Evolutionary conservation across 106 monocot species (phyloP), one percentile per base, ranked within the genome.

Genomic region (Hemerocallis citrina): DNA sequence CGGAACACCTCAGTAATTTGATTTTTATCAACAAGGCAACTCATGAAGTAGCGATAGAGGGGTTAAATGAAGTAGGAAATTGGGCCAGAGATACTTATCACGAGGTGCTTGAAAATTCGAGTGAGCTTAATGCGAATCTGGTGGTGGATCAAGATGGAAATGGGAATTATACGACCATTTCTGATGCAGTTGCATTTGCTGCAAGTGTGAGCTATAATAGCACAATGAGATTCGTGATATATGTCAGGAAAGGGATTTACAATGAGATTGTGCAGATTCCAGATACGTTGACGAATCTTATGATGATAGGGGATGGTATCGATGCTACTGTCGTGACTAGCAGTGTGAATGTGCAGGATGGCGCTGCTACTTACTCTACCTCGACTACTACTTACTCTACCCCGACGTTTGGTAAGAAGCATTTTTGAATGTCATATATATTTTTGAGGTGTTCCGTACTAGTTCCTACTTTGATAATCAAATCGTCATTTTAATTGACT

Each of bases 291-390:
- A 69, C 69, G 79, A 74, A 79, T 24, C 73, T 79, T 32, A 12
- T 68, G 24, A 36, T 79, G 44, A 29, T 69, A 22, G 79, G 78
- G 21, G 72, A 68, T 24, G 78, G 78, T 22, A 64, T 64, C 32
- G 12, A 68, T 24, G 7, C 36, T 13, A 71, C 71, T 22, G 10
- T 72, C 36, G 37, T 77, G 36, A 29, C 71, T 48, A 71, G 71
- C 15, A 25, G 48, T 12, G 27, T 34, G 54, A 77, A 72, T 19
- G 23, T 38, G 38, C 37, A 67, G n/a, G 71, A 77, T 30, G 77
- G 77, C 20, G 72, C 71, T 1, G 66, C 45, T 1, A 77, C 77
- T 1, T 72, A 61, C 61, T 40, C 20, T 0, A 66, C 77, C 11
- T 71, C 77, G 1, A 51, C 71, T 7, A 66, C 72, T 66, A 61